These are phyloP conservation scores for Alternaria metachromatica DNA, from an alignment of 2,329 filamentous ascomycete genomes.

Conservation along the genomic window DNA sequence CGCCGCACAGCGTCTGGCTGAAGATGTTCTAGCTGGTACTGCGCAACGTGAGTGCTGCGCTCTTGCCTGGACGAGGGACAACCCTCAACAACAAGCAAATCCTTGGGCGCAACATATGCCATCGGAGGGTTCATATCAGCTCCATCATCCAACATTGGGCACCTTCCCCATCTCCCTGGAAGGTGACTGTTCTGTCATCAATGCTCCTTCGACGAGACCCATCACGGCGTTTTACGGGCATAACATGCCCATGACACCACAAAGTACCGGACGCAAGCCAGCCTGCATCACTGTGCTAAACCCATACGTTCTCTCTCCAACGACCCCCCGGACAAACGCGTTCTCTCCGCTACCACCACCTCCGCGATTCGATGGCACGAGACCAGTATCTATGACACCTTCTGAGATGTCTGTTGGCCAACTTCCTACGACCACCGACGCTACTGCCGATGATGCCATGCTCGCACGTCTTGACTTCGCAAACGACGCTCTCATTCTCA, in stretches of 20 bases:
- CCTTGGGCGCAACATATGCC: conserved; percentile 48
- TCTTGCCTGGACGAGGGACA: conserved; percentile 67
- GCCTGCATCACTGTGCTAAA: conserved; percentile 48
- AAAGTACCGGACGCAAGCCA: conserved; percentile 34
- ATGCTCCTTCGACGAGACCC: conserved; percentile 46
- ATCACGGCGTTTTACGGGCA: conserved; percentile 49
- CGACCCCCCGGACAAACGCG: conserved; percentile 39
- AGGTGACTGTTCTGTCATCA: conserved; percentile 50
- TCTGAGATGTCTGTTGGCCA: conserved; percentile 43
- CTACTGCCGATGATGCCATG: conserved; percentile 45
- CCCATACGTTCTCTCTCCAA: conserved; percentile 48
- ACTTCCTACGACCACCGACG: conserved; percentile 46
- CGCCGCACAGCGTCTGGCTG: conserved; percentile 66
- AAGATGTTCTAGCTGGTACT: conserved; percentile 65
- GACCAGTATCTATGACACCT: conserved; percentile 41
- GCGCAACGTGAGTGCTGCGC: conserved; percentile 73
- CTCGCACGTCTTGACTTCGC: conserved; percentile 55
- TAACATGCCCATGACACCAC: conserved; percentile 47
- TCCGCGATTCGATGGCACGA: conserved; percentile 28
- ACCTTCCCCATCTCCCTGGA: conserved; percentile 52
- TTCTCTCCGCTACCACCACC: conserved; percentile 42
- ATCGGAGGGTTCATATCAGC: conserved; percentile 51
- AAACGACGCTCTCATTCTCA: conserved; percentile 52
- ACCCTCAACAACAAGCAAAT: conserved; percentile 45
- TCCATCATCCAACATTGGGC: conserved; percentile 55